Evolutionary conservation across 345 rosid species (phyloP).

Genomic region (Eucalyptus coolabah): DNA sequence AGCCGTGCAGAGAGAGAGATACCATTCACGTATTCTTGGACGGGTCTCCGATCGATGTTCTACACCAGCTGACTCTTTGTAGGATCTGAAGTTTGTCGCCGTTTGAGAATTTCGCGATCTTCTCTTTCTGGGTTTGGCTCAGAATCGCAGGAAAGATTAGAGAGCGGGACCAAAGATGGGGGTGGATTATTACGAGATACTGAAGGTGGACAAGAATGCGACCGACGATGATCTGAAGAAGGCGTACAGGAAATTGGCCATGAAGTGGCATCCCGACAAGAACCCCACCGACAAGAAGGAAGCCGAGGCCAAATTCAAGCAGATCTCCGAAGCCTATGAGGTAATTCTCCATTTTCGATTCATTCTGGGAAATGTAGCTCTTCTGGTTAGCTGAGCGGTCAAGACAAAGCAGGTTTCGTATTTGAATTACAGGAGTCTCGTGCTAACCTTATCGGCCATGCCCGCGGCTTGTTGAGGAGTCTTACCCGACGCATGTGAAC

Average conservation of each 20-base stretch:
- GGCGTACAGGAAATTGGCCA: slow-evolving; percentile 78
- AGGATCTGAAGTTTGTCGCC: neutral
- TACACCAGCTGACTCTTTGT: neutral
- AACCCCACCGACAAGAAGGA: slow-evolving; percentile 69
- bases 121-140: neutral
- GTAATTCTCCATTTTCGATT: neutral
- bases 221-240: slow-evolving; percentile 91
- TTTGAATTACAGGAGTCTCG: neutral
- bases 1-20: neutral
- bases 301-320: slow-evolving; percentile 94
- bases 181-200: slow-evolving; percentile 64
- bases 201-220: slow-evolving; percentile 69
- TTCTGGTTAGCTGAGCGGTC: neutral
- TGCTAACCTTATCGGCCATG: neutral
- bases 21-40: neutral
- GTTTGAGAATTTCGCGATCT: neutral
- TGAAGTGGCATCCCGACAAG: slow-evolving; percentile 99
- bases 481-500: neutral
- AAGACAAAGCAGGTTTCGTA: neutral
- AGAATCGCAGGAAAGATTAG: neutral
- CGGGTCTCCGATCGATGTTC: neutral
- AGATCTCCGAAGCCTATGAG: slow-evolving; percentile 96
- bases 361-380: neutral
- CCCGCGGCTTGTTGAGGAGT: neutral
- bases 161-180: slow-evolving; percentile 22